Evolutionary conservation across 2,329 filamentous ascomycete genomes (phyloP).

Genomic region (Fusarium irregulare): DNA sequence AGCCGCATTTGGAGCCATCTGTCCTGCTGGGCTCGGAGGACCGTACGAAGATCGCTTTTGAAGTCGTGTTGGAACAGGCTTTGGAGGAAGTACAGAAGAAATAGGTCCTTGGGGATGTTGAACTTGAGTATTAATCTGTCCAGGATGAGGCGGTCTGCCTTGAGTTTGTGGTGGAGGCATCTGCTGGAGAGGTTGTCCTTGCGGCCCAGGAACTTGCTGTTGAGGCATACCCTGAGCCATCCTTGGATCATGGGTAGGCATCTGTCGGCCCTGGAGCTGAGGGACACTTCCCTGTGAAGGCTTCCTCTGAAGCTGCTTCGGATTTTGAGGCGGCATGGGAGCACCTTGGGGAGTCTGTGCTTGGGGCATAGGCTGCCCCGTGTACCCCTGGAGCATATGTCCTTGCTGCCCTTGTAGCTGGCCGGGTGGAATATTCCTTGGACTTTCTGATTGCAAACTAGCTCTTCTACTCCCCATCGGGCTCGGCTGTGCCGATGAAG

Average conservation of each 20-base stretch:
- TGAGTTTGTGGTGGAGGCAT: constrained; percentile 6
- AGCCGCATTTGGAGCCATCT: constrained; percentile 10
- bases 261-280: constrained; percentile 20
- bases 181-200: constrained; percentile 19
- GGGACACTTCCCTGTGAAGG: constrained; percentile 31
- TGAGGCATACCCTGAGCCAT: not conserved
- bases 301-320: constrained; percentile 33
- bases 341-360: constrained; percentile 1
- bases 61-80: constrained; percentile 17
- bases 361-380: constrained; percentile 18
- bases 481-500: constrained; percentile 33
- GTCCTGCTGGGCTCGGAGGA: constrained; percentile 17
- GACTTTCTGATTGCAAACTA: constrained; percentile 38
- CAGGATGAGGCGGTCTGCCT: constrained; percentile 7
- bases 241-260: constrained; percentile 10
- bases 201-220: constrained; percentile 15
- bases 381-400: constrained; percentile 8
- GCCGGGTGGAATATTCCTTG: constrained; percentile 10
- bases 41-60: constrained; percentile 32
- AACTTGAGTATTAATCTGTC: constrained; percentile 1
- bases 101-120: constrained; percentile 19
- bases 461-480: constrained; percentile 37
- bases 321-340: constrained; percentile 19
- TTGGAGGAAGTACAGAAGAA: constrained; percentile 7
- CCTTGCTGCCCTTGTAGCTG: constrained; percentile 27